These are phyloP conservation scores for Phytophthora tentaculata DNA, from an alignment of 352 stramenopile species.

Conservation along the genomic window DNA sequence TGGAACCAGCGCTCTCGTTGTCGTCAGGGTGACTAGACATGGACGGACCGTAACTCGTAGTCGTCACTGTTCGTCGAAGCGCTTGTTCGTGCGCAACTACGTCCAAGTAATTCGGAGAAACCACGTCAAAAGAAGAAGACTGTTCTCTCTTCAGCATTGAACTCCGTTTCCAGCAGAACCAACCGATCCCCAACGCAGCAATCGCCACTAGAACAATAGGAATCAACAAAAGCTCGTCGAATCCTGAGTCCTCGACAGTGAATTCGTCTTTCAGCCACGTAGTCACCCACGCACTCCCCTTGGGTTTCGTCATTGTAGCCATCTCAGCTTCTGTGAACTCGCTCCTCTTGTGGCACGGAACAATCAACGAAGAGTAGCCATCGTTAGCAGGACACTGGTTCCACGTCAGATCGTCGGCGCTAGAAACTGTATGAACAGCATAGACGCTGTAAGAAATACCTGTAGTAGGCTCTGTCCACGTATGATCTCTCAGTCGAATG, in stretches of 20 bases:
- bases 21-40: slow-evolving; percentile 9
- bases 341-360: slow-evolving; percentile 27
- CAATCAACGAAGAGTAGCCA: slow-evolving; percentile 26
- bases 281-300: slow-evolving; percentile 26
- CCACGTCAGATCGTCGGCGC: slow-evolving; percentile 23
- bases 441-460: slow-evolving; percentile 26
- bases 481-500: slow-evolving; percentile 35
- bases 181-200: slow-evolving; percentile 1
- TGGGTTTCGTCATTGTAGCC: slow-evolving; percentile 14
- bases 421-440: slow-evolving; percentile 29
- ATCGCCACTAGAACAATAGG: slow-evolving; percentile 18
- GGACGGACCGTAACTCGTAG: slow-evolving; percentile 4
- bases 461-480: slow-evolving; percentile 30
- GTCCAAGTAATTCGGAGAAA: slow-evolving; percentile 9
- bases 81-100: slow-evolving; percentile 9
- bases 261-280: slow-evolving; percentile 33
- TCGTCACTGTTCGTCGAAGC: not conserved
- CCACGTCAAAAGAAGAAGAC: slow-evolving; percentile 6
- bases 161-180: slow-evolving; percentile 18
- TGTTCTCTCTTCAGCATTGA: slow-evolving; percentile 3
- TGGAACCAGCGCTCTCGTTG: slow-evolving; percentile 26
- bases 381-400: slow-evolving; percentile 22
- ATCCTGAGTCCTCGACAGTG: slow-evolving; percentile 5
- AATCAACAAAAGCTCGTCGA: slow-evolving; percentile 28
- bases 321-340: slow-evolving; percentile 26